Conservation (phyloP, 164 flowering plant genomes). For the Sextonia rubra region DNA sequence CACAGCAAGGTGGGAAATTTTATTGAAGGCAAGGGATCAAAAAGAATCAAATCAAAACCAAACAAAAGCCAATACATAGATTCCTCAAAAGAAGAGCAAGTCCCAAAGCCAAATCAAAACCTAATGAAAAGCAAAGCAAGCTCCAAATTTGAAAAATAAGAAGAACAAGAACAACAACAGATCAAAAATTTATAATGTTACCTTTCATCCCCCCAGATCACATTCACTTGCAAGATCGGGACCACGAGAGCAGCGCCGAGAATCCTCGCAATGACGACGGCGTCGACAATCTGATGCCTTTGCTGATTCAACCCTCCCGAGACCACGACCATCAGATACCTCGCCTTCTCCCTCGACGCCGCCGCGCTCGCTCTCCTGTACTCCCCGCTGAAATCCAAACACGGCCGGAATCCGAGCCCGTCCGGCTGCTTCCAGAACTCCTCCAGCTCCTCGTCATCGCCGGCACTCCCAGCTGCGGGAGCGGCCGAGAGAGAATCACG, state of each 20-base stretch:
- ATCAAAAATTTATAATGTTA: too few relatives aligned
- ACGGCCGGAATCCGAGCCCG: conserved; percentile 73
- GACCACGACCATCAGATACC: conserved; percentile 85
- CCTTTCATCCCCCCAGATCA: conserved; percentile 98
- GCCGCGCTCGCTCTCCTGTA: conserved; percentile 36
- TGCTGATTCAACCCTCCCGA: conserved; percentile 98
- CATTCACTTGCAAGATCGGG: conserved; percentile 90
- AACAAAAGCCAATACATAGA: background rate
- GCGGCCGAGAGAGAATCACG: background rate
- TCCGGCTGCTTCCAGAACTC: conserved; percentile 88
- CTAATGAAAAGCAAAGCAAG: background rate
- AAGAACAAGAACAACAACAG: too few relatives aligned
- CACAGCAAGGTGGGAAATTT: too few relatives aligned
- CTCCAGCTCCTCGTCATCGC: conserved; percentile 10
- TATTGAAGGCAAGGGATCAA: background rate
- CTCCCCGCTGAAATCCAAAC: conserved; percentile 57
- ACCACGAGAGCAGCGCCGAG: conserved; percentile 93
- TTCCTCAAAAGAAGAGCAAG: background rate
- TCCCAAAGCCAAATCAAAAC: too few relatives aligned
- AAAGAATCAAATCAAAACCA: background rate
- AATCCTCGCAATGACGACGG: conserved; percentile 91
- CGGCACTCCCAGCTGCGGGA: background rate
- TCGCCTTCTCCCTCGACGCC: conserved; percentile 48
- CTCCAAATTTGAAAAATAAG: background rate
- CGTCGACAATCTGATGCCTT: conserved; percentile 97